phyloP scores from a whole-genome alignment of 208 protist genomes.

The Borovskyia barvae region DNA sequence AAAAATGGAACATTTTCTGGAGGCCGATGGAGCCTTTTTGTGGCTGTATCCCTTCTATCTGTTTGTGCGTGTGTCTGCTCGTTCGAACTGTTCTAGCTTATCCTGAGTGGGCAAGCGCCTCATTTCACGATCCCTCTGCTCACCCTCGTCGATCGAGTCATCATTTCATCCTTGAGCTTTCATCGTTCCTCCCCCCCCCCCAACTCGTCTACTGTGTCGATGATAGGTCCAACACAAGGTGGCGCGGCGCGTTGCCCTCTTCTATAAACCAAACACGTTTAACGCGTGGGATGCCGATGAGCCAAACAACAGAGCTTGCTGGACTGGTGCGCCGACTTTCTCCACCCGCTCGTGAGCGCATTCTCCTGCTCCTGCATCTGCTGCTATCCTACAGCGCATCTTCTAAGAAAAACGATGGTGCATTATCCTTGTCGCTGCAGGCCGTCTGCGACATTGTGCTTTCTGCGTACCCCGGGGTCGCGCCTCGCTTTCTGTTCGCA shows the following conservation, averaged over 20 bases:
- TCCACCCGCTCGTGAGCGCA: slow-evolving; percentile 17
- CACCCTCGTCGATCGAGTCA: not conserved
- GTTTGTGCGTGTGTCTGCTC: not conserved
- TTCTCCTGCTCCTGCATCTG: slow-evolving; percentile 28
- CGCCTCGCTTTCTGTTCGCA: slow-evolving; percentile 64
- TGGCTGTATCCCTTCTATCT: not conserved
- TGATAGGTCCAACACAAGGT: no score
- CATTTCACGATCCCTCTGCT: no score
- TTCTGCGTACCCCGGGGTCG: slow-evolving; percentile 26
- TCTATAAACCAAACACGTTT: no score
- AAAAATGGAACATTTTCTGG: not conserved
- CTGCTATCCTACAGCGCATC: slow-evolving; percentile 2
- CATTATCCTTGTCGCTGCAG: slow-evolving; percentile 12
- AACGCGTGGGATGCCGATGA: slow-evolving; percentile 24
- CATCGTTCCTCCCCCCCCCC: not conserved
- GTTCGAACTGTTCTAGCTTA: no score
- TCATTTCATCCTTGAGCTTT: not conserved
- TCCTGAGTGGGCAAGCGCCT: no score
- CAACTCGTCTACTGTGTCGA: no score
- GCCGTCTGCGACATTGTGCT: slow-evolving; percentile 26
- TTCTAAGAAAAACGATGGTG: not conserved
- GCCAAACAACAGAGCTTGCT: slow-evolving; percentile 21
- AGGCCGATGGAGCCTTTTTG: not conserved
- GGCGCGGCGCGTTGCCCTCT: no score
- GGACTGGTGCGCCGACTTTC: slow-evolving; percentile 43